Base-by-base conservation (phyloP, 2,329 filamentous ascomycete genomes). In the Colletotrichum graminicola region DNA sequence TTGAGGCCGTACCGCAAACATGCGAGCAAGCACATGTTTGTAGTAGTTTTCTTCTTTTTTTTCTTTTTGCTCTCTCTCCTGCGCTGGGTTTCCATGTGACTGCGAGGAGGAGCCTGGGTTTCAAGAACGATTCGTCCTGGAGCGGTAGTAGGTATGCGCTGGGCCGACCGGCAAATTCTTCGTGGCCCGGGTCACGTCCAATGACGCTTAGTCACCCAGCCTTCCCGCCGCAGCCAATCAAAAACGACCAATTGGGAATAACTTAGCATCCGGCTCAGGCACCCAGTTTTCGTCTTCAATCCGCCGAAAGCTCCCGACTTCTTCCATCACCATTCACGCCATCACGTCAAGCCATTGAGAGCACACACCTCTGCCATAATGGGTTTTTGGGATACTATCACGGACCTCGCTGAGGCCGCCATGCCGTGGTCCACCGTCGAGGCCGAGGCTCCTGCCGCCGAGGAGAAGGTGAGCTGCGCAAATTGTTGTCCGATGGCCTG, bases 381-480 rank as follows among this genome's bases (percentile, higher is more conserved):
- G 90, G 89, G 88, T 84, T 86, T 91, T 84, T 91, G 89, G 88
- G 89, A 91, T 82, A 83, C 86, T 76, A 86, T 90, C 78, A 86
- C 85, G 79, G 90, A 91, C 80, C 84, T 92, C 79, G 83, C 90
- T 79, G 88, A 91, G 83, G 89, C 89, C 74, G 89, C 87, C 76
- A 85, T 87, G 83, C 90, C 90, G 80, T 92, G 90, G 90, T 85
- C 84, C 80, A 86, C 86, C 75, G 89, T 86, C 76, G 87, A 91
- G 81, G 90, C 90, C 76, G 90, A 92, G 83, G 89, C 89, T 87
- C 85, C 90, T 86, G 84, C 90, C 86, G 84, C 90, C 86, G 85
- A 90, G 89, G 84, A 89, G 84, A 82, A 86, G 86, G 85, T 87
- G 84, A 78, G 82, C 52, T 72, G 71, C 73, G 73, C 73, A 73